phyloP scores from a whole-genome alignment of 768 basidiomycete genomes.

The Rubroboletus pulcherrimus region DNA sequence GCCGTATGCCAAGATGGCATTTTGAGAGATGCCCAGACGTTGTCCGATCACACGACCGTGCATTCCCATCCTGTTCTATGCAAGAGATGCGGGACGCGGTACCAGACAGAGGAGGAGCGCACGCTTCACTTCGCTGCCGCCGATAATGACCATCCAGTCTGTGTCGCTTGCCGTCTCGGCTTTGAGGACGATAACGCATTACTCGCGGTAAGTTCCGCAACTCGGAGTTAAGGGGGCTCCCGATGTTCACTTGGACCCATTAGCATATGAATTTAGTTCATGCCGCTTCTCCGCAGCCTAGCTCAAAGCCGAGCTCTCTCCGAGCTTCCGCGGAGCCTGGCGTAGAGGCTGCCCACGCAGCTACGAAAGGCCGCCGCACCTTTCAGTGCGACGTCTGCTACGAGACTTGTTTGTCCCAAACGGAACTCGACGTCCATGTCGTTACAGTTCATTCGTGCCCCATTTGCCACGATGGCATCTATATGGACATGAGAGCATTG shows the following conservation, averaged over 20 bases:
- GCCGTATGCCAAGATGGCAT: slow-evolving; percentile 29
- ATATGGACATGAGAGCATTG: slow-evolving; percentile 20
- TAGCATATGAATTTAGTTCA: slow-evolving; percentile 20
- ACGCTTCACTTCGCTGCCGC: slow-evolving; percentile 37
- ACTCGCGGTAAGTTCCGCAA: slow-evolving; percentile 24
- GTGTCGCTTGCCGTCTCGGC: slow-evolving; percentile 30
- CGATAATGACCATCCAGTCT: slow-evolving; percentile 36
- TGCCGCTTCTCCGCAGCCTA: slow-evolving; percentile 12
- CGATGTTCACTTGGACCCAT: slow-evolving; percentile 7
- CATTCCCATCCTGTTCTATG: slow-evolving; percentile 28
- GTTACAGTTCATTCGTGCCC: slow-evolving; percentile 31
- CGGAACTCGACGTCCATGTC: slow-evolving; percentile 29
- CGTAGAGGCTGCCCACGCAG: neutral
- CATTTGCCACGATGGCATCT: slow-evolving; percentile 31
- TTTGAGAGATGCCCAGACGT: slow-evolving; percentile 21
- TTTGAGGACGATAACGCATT: slow-evolving; percentile 34
- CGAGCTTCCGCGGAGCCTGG: slow-evolving; percentile 8
- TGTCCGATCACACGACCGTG: slow-evolving; percentile 28
- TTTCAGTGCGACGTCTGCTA: slow-evolving; percentile 25
- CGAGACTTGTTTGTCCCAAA: slow-evolving; percentile 21
- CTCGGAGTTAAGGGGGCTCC: slow-evolving; percentile 3
- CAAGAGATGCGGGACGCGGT: slow-evolving; percentile 30
- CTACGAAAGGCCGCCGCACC: neutral
- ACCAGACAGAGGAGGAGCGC: slow-evolving; percentile 35
- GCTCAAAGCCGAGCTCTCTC: slow-evolving; percentile 9